These are phyloP conservation scores for Trypanosoma conorhini DNA, from an alignment of 208 protist species.

Conservation along the genomic window DNA sequence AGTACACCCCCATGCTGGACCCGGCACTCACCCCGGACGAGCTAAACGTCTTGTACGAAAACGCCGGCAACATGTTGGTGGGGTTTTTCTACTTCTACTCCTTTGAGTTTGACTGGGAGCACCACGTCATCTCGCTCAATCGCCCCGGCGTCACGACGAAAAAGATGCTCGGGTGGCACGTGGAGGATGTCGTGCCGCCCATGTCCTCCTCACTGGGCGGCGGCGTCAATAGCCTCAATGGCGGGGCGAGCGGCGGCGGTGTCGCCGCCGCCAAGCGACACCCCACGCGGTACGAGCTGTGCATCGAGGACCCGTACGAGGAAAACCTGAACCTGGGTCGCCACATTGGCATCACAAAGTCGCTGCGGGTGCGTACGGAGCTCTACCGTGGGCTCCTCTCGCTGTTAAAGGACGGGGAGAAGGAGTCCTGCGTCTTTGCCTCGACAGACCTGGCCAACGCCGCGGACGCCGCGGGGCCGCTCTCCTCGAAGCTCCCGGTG, in stretches of 20 bases:
- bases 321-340: conserved; percentile 84
- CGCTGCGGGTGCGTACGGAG: conserved; percentile 80
- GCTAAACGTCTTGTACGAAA: conserved; percentile 32
- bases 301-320: conserved; percentile 93
- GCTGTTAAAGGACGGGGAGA: conserved; percentile 70
- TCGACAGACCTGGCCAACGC: conserved; percentile 24
- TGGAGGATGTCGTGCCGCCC: conserved; percentile 48
- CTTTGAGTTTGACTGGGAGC: conserved; percentile 86
- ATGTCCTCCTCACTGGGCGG: neutral
- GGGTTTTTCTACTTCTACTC: conserved; percentile 93
- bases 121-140: conserved; percentile 89
- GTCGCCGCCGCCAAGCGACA: conserved; percentile 26
- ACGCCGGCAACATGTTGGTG: conserved; percentile 78
- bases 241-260: conserved; percentile 3
- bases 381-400: conserved; percentile 75
- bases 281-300: conserved; percentile 71
- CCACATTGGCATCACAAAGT: conserved; percentile 88
- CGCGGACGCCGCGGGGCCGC: conserved; percentile 1
- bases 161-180: conserved; percentile 69
- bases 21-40: conserved; percentile 28
- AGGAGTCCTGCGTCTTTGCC: conserved; percentile 74
- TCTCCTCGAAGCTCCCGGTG: conserved; percentile 17
- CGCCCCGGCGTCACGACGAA: conserved; percentile 77
- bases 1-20: conserved; percentile 67
- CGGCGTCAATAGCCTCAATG: conserved; percentile 12